Conservation (phyloP, 805 yeast species). For the Hermanozyma aechmeae region DNA sequence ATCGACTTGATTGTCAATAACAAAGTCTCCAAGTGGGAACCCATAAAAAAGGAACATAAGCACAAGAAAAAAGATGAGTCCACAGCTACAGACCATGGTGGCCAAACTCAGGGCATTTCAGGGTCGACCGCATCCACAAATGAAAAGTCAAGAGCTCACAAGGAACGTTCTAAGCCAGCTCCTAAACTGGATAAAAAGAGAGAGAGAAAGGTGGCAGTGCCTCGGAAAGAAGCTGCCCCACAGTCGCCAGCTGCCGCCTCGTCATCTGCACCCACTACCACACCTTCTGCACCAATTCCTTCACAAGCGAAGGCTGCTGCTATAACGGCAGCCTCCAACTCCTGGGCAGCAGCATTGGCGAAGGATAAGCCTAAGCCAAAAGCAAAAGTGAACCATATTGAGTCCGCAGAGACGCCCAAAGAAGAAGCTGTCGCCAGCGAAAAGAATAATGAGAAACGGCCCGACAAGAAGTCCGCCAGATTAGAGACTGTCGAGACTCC, state of each 20-base stretch:
- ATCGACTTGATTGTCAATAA: slow-evolving; percentile 86
- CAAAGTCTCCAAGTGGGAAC: slow-evolving; percentile 89
- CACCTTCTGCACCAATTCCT: slow-evolving; percentile 10
- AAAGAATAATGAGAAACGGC: neutral
- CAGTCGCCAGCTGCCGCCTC: slow-evolving; percentile 9
- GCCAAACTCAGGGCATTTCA: too few relatives aligned
- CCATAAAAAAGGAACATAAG: slow-evolving; percentile 65
- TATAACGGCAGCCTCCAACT: slow-evolving; percentile 13
- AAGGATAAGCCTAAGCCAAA: slow-evolving; percentile 26
- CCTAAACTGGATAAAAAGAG: slow-evolving; percentile 8
- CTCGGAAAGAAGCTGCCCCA: slow-evolving; percentile 1
- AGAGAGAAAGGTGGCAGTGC: slow-evolving; percentile 5
- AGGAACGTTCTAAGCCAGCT: too few relatives aligned
- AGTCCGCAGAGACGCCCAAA: slow-evolving; percentile 3
- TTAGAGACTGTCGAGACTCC: neutral
- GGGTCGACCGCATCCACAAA: too few relatives aligned
- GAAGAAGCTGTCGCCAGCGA: slow-evolving; percentile 1
- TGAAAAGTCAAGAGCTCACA: too few relatives aligned
- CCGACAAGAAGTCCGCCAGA: neutral
- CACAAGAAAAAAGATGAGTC: slow-evolving; percentile 30
- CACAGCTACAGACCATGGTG: too few relatives aligned
- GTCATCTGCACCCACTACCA: slow-evolving; percentile 10
- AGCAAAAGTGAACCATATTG: slow-evolving; percentile 7
- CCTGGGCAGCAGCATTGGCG: slow-evolving; percentile 37
- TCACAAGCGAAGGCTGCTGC: slow-evolving; percentile 7